These are phyloP conservation scores for Geotrichum histeridarum DNA, from an alignment of 1,139 yeast species.

Conservation along the genomic window DNA sequence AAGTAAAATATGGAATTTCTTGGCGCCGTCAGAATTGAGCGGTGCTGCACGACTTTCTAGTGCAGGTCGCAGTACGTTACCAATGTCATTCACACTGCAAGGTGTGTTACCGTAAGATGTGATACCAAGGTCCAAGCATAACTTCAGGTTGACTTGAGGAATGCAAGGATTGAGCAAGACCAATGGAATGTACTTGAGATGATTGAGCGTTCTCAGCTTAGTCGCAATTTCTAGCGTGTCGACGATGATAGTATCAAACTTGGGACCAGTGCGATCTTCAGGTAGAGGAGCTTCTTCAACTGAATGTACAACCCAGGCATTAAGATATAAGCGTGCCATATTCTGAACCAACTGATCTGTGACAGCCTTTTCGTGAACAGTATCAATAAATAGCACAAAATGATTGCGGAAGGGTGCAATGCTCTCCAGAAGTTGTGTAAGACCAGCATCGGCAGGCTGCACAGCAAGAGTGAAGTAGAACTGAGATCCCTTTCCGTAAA, in stretches of 20 bases:
- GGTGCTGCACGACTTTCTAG: conserved; percentile 77
- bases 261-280: conserved; percentile 42
- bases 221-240: conserved; percentile 74
- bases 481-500: conserved; percentile 76
- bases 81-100: conserved; percentile 73
- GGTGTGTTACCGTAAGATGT: conserved; percentile 87
- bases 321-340: conserved; percentile 42
- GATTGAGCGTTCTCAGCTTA: conserved; percentile 59
- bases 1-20: conserved; percentile 64
- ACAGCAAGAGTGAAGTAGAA: conserved; percentile 76
- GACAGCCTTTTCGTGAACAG: conserved; percentile 67
- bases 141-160: conserved; percentile 73
- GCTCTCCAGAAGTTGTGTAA: conserved; percentile 62
- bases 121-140: conserved; percentile 79
- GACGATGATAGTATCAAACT: conserved; percentile 74
- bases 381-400: conserved; percentile 58
- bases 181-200: conserved; percentile 75
- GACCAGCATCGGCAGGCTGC: conserved; percentile 62
- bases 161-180: conserved; percentile 71
- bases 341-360: conserved; percentile 49
- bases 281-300: conserved; percentile 42
- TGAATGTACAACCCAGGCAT: conserved; percentile 42
- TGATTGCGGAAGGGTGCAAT: conserved; percentile 61
- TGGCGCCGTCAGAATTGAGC: conserved; percentile 71
- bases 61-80: conserved; percentile 78